A percentile compares a stretch with the other conserved stretches of the same genome.
phyloP scores from a whole-genome alignment of 805 yeast genomes.

The Brettanomyces naardenensis region DNA sequence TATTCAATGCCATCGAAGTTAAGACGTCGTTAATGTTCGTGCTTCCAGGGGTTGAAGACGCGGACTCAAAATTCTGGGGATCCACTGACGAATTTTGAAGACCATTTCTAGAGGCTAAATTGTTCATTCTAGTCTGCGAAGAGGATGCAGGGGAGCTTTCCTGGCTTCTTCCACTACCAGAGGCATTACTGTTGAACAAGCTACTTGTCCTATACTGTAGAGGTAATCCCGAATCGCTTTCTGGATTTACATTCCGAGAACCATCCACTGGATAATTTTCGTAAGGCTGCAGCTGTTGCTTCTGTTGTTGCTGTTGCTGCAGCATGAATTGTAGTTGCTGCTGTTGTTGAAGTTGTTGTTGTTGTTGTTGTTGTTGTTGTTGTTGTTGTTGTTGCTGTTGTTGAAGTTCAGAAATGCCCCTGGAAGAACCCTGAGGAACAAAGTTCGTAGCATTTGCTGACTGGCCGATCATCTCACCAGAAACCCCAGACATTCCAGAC shows the following conservation, averaged over 20 bases:
- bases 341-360: background rate
- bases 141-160: background rate
- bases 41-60: conserved; percentile 1
- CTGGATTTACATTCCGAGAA: no score
- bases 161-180: background rate
- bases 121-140: background rate
- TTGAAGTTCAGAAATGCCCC: no score
- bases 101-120: background rate
- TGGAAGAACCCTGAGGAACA: no score
- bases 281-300: background rate
- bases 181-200: background rate
- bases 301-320: background rate
- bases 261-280: no score
- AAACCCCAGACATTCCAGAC: no score
- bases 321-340: background rate
- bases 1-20: conserved; percentile 21
- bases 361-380: background rate
- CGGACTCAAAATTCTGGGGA: conserved; percentile 1
- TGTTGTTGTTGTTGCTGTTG: conserved; percentile 1
- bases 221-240: no score
- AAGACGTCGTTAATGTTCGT: conserved; percentile 21
- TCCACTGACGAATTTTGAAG: no score
- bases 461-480: no score
- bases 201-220: background rate
- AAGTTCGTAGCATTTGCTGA: no score